Evolutionary conservation across 768 basidiomycete species (phyloP).

Genomic region (Podaxis pistillaris): DNA sequence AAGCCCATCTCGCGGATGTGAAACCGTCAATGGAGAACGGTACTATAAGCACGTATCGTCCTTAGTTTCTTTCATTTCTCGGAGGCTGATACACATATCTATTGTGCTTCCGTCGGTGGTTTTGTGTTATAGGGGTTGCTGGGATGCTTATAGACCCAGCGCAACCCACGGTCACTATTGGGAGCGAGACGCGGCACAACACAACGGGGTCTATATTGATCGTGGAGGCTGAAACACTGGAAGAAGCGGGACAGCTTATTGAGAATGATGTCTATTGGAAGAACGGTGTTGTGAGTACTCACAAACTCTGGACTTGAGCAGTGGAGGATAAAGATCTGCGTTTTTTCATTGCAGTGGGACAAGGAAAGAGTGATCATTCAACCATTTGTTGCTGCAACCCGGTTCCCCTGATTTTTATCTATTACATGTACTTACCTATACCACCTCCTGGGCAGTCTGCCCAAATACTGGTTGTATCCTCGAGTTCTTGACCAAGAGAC

Average conservation of each 20-base stretch:
- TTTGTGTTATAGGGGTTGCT: conserved; percentile 37
- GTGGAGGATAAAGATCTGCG: neutral
- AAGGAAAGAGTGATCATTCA: conserved; percentile 51
- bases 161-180: conserved; percentile 25
- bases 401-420: conserved; percentile 20
- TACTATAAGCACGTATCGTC: conserved; percentile 35
- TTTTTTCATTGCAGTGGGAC: conserved; percentile 48
- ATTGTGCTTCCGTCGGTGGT: neutral
- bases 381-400: conserved; percentile 34
- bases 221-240: conserved; percentile 49
- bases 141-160: conserved; percentile 51
- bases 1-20: conserved; percentile 41
- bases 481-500: neutral
- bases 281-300: conserved; percentile 35
- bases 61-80: neutral
- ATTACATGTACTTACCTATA: neutral
- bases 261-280: conserved; percentile 38
- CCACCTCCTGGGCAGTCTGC: neutral
- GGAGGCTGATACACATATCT: neutral
- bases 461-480: neutral
- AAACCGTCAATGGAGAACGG: conserved; percentile 36
- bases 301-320: neutral
- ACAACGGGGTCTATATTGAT: conserved; percentile 53
- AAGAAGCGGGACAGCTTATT: conserved; percentile 32
- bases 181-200: conserved; percentile 33